Evolutionary conservation across 2,329 filamentous ascomycete species (phyloP).

Genomic region (Fusarium pseudocircinatum): DNA sequence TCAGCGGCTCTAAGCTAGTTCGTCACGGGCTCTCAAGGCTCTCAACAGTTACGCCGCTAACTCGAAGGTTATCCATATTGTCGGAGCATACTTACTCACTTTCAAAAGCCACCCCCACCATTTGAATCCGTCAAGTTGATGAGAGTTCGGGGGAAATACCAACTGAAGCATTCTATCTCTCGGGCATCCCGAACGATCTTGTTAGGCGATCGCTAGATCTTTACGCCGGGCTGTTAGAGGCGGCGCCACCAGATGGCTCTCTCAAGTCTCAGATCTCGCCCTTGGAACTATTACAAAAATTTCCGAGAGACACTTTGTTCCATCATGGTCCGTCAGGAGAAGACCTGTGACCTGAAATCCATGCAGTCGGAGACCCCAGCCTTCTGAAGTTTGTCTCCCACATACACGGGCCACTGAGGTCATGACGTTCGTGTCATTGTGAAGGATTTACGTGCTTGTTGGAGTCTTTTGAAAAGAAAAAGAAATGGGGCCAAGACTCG

Average conservation of each 20-base stretch:
- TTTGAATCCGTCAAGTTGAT: not conserved
- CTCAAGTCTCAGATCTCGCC: slow-evolving; percentile 30
- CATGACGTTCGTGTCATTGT: not conserved
- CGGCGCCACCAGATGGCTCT: slow-evolving; percentile 27
- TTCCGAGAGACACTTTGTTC: slow-evolving; percentile 30
- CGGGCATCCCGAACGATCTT: not conserved
- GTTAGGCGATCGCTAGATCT: not conserved
- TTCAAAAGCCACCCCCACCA: not conserved
- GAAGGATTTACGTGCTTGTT: not conserved
- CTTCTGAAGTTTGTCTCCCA: not conserved
- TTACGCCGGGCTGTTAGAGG: slow-evolving; percentile 1
- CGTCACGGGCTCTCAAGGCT: not conserved
- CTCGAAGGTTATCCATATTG: not conserved
- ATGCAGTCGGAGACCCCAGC: not conserved
- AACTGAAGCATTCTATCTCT: not conserved
- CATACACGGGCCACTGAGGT: not conserved
- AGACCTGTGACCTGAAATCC: slow-evolving; percentile 5
- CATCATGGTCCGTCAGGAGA: not conserved
- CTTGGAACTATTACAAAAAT: slow-evolving; percentile 31
- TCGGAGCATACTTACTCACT: not conserved
- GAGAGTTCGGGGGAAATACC: not conserved
- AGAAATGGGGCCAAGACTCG: not conserved
- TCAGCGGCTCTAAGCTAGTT: not conserved
- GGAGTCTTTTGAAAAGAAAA: not conserved
- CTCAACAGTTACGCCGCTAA: not conserved